Evolutionary conservation across 2,329 filamentous ascomycete genomes (phyloP), one percentile per base, ranked within the genome.

Genomic region (Mariannaea sp.): DNA sequence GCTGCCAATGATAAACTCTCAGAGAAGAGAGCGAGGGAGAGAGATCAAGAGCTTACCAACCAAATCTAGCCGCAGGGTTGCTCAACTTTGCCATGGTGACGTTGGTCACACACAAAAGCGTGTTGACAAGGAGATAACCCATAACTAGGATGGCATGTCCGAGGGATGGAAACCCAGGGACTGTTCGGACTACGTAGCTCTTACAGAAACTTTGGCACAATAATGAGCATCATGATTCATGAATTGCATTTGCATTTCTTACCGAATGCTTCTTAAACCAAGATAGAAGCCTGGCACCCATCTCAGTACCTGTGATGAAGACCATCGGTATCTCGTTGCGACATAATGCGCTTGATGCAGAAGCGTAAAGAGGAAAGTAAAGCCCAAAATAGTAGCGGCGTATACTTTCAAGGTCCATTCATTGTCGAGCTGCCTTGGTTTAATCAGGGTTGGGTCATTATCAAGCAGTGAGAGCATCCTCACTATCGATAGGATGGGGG

Each of bases 51-150:
- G 16, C 42, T 7, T 53, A 66, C 65, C 65, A 67, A 29, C 64
- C 64, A 8, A 63, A 59, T 14, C 64, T 49, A 14, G 64, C 61
- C 0, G 62, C 60, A 3, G 50, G 44, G 9, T 53, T 43, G 44
- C 26, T 53, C 13, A 53, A 9, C 14, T 38, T 40, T 13, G 10
- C 19, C 4, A 24, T 16, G 0, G 40, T 29, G 32, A 53, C 19
- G 17, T 40, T 33, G 19, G 35, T 40, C 13, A 45, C 13, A 8
- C 44, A 49, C 8, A 53, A 16, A 2, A 12, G 14, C 2, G 22
- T 9, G 32, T 53, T 53, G 19, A 45, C 26, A 9, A 29, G 10
- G 10, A 53, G 20, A 33, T 53, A 53, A 3, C 24, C 33, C 12
- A 29, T 7, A 9, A 48, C 13, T 19, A 53, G 13, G n/a, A 39